Conservation (phyloP, 2,329 filamentous ascomycete species). For the Fusarium illudens region DNA sequence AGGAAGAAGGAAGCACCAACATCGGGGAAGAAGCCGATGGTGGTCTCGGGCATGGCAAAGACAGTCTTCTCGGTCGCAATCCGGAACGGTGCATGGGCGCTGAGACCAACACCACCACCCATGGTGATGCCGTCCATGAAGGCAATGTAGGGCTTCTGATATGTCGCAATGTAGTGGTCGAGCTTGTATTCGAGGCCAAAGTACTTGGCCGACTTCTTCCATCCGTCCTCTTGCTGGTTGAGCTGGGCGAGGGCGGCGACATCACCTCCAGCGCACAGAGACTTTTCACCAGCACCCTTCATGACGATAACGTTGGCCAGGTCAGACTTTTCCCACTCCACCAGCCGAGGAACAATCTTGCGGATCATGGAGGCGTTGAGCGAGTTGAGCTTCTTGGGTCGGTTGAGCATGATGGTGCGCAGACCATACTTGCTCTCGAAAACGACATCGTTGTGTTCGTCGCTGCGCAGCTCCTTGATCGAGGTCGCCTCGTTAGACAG, state of each 20-base stretch:
- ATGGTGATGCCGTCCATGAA: slow-evolving; percentile 99
- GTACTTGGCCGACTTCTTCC: slow-evolving; percentile 80
- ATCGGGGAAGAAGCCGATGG: slow-evolving; percentile 98
- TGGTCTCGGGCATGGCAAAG: slow-evolving; percentile 99
- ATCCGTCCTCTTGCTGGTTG: slow-evolving; percentile 75
- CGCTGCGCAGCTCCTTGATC: slow-evolving; percentile 67
- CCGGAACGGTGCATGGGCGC: slow-evolving; percentile 92
- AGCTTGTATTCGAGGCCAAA: slow-evolving; percentile 96
- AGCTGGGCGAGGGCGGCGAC: slow-evolving; percentile 79
- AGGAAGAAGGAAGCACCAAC: slow-evolving; percentile 97
- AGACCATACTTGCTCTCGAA: slow-evolving; percentile 91
- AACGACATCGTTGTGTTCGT: slow-evolving; percentile 89
- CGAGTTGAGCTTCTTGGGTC: slow-evolving; percentile 89
- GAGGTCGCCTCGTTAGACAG: slow-evolving; percentile 47
- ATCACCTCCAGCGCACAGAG: slow-evolving; percentile 94
- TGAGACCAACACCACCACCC: slow-evolving; percentile 95
- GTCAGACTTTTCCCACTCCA: slow-evolving; percentile 95
- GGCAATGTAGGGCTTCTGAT: slow-evolving; percentile 89
- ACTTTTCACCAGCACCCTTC: slow-evolving; percentile 85
- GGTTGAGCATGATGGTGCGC: slow-evolving; percentile 92
- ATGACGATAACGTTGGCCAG: slow-evolving; percentile 92
- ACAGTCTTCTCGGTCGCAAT: slow-evolving; percentile 96
- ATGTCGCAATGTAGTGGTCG: slow-evolving; percentile 94
- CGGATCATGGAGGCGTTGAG: slow-evolving; percentile 93
- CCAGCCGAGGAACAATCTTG: slow-evolving; percentile 88